Conservation (phyloP, 371 early-diverging fungal species). For the Mucor racemosus region DNA sequence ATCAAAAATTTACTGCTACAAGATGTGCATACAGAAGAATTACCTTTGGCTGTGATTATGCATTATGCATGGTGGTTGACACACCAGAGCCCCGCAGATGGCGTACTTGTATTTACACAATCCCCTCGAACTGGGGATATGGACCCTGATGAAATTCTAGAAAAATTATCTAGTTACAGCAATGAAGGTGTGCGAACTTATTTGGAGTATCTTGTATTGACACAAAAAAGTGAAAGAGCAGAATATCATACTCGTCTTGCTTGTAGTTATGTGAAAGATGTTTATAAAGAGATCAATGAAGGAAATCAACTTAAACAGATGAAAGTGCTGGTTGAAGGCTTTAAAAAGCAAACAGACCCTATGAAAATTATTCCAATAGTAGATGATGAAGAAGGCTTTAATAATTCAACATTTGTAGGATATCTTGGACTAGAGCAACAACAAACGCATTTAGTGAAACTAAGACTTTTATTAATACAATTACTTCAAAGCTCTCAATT, state of each 20-base stretch:
- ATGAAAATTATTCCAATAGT: slow-evolving; percentile 4
- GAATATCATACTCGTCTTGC: slow-evolving; percentile 60
- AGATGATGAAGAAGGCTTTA: slow-evolving; percentile 11
- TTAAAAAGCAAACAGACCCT: slow-evolving; percentile 17
- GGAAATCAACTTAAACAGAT: slow-evolving; percentile 22
- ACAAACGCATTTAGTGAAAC: slow-evolving; percentile 27
- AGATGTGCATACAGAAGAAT: slow-evolving; percentile 36
- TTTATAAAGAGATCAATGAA: slow-evolving; percentile 32
- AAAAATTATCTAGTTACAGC: slow-evolving; percentile 44
- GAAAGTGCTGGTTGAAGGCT: slow-evolving; percentile 30
- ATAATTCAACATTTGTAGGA: slow-evolving; percentile 37
- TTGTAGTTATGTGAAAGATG: slow-evolving; percentile 54
- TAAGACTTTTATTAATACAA: slow-evolving; percentile 40
- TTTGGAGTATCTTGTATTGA: slow-evolving; percentile 62
- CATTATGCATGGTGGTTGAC: slow-evolving; percentile 69
- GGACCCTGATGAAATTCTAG: slow-evolving; percentile 58
- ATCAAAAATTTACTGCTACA: slow-evolving; percentile 54
- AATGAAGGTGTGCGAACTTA: slow-evolving; percentile 51
- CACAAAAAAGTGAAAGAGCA: slow-evolving; percentile 50
- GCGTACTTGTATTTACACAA: slow-evolving; percentile 54
- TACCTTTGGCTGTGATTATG: slow-evolving; percentile 45
- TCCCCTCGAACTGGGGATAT: slow-evolving; percentile 59
- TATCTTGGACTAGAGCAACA: slow-evolving; percentile 30
- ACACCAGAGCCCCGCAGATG: slow-evolving; percentile 49
- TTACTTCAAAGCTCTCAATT: slow-evolving; percentile 41